Conservation (phyloP, 495 filamentous ascomycete genomes). For the Penicillium salamii region DNA sequence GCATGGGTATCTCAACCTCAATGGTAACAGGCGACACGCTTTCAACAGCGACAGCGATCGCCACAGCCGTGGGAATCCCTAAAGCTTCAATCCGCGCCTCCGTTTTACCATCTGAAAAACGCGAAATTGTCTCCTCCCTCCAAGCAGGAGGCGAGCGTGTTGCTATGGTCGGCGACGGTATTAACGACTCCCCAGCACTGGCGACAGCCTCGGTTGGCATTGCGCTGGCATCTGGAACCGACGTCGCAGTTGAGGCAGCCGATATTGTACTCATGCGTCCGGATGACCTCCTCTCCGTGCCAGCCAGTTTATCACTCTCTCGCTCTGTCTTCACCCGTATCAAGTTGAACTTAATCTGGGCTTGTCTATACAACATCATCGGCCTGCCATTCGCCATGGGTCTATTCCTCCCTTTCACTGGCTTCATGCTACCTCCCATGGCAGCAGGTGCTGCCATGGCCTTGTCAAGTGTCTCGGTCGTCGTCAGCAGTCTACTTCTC, state of each 20-base stretch:
- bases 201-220: constrained; percentile 92
- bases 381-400: constrained; percentile 98
- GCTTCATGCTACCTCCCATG: constrained; percentile 87
- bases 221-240: constrained; percentile 85
- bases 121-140: constrained; percentile 72
- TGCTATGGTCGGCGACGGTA: constrained; percentile 97
- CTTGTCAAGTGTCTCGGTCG: constrained; percentile 82
- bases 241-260: constrained; percentile 97
- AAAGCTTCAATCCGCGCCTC: constrained; percentile 71
- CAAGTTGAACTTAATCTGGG: constrained; percentile 89
- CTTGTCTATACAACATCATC: constrained; percentile 87
- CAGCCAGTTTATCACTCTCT: constrained; percentile 78
- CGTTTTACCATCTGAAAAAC: constrained; percentile 84
- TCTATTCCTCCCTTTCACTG: constrained; percentile 81
- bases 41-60: constrained; percentile 78
- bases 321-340: constrained; percentile 87
- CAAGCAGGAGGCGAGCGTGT: constrained; percentile 71
- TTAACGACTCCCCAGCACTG: constrained; percentile 96
- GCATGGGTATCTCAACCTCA: constrained; percentile 79
- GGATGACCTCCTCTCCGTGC: constrained; percentile 86
- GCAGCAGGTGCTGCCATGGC: constrained; percentile 96
- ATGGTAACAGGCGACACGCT: constrained; percentile 93
- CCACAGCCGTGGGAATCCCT: constrained; percentile 77
- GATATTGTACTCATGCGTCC: constrained; percentile 94
- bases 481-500: constrained; percentile 75